A percentile compares a stretch with the other conserved stretches of the same genome.
These are phyloP conservation scores for Cucumis melo DNA, from an alignment of 306 rosid genomes.

Conservation along the genomic window DNA sequence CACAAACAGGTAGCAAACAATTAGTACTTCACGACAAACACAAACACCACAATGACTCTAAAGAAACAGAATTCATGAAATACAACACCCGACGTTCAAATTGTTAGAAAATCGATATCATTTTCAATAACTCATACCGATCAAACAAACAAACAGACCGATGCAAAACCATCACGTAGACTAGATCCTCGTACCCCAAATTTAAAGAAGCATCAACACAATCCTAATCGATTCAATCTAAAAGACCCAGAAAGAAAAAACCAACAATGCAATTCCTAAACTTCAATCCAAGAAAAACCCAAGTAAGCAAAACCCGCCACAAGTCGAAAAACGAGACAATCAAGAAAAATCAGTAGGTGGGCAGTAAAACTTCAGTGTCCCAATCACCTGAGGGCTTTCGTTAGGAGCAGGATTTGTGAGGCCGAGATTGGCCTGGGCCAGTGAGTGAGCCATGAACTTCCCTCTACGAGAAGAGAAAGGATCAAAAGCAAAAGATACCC, in stretches of 20 bases:
- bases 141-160: background rate
- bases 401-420: conserved; percentile 53
- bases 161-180: background rate
- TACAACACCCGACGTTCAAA: background rate
- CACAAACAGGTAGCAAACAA: conserved; percentile 23
- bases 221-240: background rate
- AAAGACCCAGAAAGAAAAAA: background rate
- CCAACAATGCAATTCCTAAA: background rate
- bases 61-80: background rate
- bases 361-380: background rate
- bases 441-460: conserved; percentile 65
- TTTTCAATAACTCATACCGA: background rate
- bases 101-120: background rate
- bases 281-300: background rate
- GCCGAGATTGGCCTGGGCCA: conserved; percentile 71
- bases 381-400: conserved; percentile 47
- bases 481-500: conserved; percentile 22
- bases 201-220: background rate
- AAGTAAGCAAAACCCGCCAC: background rate
- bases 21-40: conserved; percentile 15
- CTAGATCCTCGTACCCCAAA: background rate
- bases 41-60: background rate
- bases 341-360: background rate
- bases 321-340: background rate
- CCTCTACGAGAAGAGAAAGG: conserved; percentile 25